phyloP scores from a whole-genome alignment of 106 monocot species.

The Dendrobium catenatum region DNA sequence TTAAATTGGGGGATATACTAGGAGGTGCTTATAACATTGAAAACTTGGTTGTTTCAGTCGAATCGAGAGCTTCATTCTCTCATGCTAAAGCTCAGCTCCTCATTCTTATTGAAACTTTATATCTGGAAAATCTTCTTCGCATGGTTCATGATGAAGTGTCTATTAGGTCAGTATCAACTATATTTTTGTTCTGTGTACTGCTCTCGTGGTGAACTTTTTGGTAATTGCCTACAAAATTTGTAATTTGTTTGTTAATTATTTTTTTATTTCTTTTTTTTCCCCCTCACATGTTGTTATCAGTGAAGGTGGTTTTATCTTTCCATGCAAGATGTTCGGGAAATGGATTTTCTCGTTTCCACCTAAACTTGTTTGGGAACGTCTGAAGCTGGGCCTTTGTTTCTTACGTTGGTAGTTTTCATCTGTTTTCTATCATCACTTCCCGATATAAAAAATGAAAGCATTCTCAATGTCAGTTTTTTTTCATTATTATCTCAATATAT shows the following conservation, averaged over 20 bases:
- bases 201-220: constrained; percentile 3
- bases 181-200: constrained; percentile 8
- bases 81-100: constrained; percentile 72
- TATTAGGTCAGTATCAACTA: constrained; percentile 41
- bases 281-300: constrained; percentile 21
- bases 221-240: not conserved
- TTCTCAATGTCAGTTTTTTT: constrained; percentile 8
- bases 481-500: not conserved
- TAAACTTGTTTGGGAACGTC: constrained; percentile 26
- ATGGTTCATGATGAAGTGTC: constrained; percentile 80
- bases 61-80: constrained; percentile 50
- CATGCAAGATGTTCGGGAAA: constrained; percentile 61
- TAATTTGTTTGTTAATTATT: not conserved
- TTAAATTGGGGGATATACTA: constrained; percentile 43
- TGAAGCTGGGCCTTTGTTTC: constrained; percentile 76
- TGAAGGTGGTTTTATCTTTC: constrained; percentile 38
- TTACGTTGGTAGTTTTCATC: constrained; percentile 84
- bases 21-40: constrained; percentile 43
- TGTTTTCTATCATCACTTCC: constrained; percentile 70
- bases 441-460: constrained; percentile 25
- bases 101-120: constrained; percentile 86
- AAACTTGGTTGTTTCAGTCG: constrained; percentile 62
- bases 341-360: constrained; percentile 70
- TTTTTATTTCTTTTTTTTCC: too few species aligned
- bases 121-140: constrained; percentile 75